phyloP scores from a whole-genome alignment of 441 rosid genomes.

The California macrophylla region DNA sequence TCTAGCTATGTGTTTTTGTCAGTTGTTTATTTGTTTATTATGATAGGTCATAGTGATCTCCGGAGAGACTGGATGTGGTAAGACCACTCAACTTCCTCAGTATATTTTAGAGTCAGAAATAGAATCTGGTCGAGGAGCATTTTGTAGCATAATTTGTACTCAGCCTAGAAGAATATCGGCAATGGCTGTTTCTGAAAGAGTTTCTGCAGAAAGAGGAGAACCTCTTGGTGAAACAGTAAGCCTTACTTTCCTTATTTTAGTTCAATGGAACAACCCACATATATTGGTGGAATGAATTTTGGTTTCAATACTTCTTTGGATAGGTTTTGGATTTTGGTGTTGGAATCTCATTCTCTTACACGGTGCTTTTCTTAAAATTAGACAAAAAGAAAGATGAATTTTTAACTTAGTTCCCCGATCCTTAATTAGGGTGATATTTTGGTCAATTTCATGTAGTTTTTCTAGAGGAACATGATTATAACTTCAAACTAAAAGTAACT shows the following conservation, averaged over 20 bases:
- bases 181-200: constrained; percentile 96
- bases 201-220: constrained; percentile 91
- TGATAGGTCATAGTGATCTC: constrained; percentile 82
- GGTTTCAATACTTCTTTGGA: constrained; percentile 25
- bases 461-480: background rate
- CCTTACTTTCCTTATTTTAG: constrained; percentile 20
- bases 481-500: background rate
- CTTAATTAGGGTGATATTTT: background rate
- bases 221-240: constrained; percentile 94
- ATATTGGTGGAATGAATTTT: constrained; percentile 5
- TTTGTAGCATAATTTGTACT: constrained; percentile 88
- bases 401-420: background rate
- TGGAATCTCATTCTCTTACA: background rate
- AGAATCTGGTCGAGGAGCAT: constrained; percentile 96
- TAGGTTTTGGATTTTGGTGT: background rate
- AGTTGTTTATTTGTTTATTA: constrained; percentile 11
- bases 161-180: constrained; percentile 99
- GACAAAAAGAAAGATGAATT: background rate
- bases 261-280: constrained; percentile 1
- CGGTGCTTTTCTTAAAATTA: background rate
- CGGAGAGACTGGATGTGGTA: constrained; percentile 99
- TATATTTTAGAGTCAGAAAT: constrained; percentile 89
- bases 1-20: background rate
- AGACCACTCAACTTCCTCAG: constrained; percentile 98
- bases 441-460: background rate